phyloP scores from a whole-genome alignment of 805 yeast species.

The Lipomyces yamadae region DNA sequence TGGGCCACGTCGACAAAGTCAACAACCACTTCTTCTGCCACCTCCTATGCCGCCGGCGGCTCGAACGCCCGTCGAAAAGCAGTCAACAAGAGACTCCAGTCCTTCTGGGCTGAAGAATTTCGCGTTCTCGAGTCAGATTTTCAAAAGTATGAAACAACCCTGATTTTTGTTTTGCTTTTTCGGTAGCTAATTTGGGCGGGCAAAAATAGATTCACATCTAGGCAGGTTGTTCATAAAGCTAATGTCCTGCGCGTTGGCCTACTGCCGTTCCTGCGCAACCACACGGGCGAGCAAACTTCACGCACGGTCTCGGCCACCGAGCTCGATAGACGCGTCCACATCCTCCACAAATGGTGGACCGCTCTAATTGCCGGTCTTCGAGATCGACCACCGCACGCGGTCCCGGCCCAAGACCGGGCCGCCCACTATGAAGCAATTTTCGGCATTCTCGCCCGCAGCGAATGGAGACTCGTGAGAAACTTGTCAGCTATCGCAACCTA shows the following conservation, averaged over 20 bases:
- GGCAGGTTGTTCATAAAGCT: slow-evolving; percentile 45
- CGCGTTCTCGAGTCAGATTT: slow-evolving; percentile 43
- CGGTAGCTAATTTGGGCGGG: not conserved
- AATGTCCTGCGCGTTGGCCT: slow-evolving; percentile 51
- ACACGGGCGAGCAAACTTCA: slow-evolving; percentile 40
- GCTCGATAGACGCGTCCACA: slow-evolving; percentile 38
- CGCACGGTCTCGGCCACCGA: slow-evolving; percentile 34
- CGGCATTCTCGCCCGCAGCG: slow-evolving; percentile 47
- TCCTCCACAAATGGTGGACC: slow-evolving; percentile 50
- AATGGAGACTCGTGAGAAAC: slow-evolving; percentile 44
- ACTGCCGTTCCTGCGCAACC: slow-evolving; percentile 48
- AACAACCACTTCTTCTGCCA: not conserved
- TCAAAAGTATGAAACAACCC: slow-evolving; percentile 33
- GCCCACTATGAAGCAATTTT: slow-evolving; percentile 50
- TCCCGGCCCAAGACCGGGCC: slow-evolving; percentile 47
- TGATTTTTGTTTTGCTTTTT: not conserved
- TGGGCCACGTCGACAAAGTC: slow-evolving; percentile 17
- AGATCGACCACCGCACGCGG: slow-evolving; percentile 37
- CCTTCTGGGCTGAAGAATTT: slow-evolving; percentile 37
- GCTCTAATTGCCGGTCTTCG: slow-evolving; percentile 44
- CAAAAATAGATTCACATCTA: slow-evolving; percentile 39
- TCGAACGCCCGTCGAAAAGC: not conserved
- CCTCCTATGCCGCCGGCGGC: not conserved
- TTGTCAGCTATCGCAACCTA: slow-evolving; percentile 28
- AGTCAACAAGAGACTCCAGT: slow-evolving; percentile 15